Conservation (phyloP, 2,329 filamentous ascomycete species). For the Venturia nashicola region DNA sequence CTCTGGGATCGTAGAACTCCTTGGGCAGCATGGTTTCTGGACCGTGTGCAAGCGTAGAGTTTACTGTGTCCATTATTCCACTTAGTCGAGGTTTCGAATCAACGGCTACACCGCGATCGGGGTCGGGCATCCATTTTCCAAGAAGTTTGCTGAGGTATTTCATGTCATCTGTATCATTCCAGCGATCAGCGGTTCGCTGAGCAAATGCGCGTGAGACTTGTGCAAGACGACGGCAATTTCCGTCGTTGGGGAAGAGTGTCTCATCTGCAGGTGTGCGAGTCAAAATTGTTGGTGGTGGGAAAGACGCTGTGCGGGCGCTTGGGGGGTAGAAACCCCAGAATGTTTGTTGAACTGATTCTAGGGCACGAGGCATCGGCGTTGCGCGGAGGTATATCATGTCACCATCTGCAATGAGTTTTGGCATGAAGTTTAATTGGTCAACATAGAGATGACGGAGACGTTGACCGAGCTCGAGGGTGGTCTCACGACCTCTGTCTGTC, state of each 20-base stretch:
- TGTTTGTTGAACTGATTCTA: slow-evolving; percentile 38
- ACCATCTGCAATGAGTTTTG: slow-evolving; percentile 27
- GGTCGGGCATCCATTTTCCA: slow-evolving; percentile 74
- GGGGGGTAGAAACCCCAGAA: slow-evolving; percentile 37
- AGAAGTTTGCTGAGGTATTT: slow-evolving; percentile 65
- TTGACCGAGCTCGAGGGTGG: slow-evolving; percentile 35
- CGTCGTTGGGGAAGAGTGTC: slow-evolving; percentile 38
- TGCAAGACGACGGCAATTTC: slow-evolving; percentile 34
- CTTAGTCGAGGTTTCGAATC: slow-evolving; percentile 74
- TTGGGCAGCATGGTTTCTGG: slow-evolving; percentile 64
- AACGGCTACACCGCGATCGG: slow-evolving; percentile 56
- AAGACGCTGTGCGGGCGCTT: slow-evolving; percentile 26
- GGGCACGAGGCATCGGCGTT: slow-evolving; percentile 36
- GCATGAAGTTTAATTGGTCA: slow-evolving; percentile 36
- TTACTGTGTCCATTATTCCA: slow-evolving; percentile 90
- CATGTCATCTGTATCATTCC: slow-evolving; percentile 61
- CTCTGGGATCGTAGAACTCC: slow-evolving; percentile 76
- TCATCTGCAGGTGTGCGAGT: slow-evolving; percentile 33
- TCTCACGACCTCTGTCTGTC: slow-evolving; percentile 37
- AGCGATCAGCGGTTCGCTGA: slow-evolving; percentile 32
- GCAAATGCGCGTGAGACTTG: slow-evolving; percentile 36
- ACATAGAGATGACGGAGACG: slow-evolving; percentile 37
- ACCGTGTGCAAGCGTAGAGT: slow-evolving; percentile 76
- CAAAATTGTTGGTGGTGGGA: slow-evolving; percentile 32
- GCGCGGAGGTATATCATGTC: slow-evolving; percentile 34